Evolutionary conservation across 169 alveolate genomes (phyloP).

Genomic region (Plasmodium malariae): DNA sequence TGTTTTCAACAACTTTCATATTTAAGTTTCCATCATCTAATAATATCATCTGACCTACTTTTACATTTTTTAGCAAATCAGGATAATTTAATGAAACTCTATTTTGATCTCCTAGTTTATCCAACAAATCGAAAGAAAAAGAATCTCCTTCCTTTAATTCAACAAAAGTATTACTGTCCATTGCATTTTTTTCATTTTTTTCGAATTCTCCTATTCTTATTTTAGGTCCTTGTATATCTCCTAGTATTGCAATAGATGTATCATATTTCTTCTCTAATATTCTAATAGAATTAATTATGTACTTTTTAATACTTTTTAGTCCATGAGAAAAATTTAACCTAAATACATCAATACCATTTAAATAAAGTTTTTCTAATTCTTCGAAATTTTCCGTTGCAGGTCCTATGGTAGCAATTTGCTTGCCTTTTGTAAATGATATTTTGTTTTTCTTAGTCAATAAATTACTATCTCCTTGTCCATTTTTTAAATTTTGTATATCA

Average conservation of each 20-base stretch:
- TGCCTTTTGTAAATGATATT: conserved; percentile 75
- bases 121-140: conserved; percentile 82
- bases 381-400: conserved; percentile 83
- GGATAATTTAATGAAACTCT: conserved; percentile 84
- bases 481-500: background rate
- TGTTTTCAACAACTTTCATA: conserved; percentile 77
- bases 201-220: conserved; percentile 86
- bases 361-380: conserved; percentile 80
- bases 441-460: conserved; percentile 10
- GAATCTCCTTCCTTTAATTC: conserved; percentile 84
- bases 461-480: conserved; percentile 11
- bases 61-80: conserved; percentile 79
- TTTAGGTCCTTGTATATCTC: conserved; percentile 90
- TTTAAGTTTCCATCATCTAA: conserved; percentile 87
- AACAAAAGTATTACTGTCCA: conserved; percentile 80
- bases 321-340: conserved; percentile 89
- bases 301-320: conserved; percentile 78
- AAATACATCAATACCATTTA: conserved; percentile 87
- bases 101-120: conserved; percentile 77
- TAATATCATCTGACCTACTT: conserved; percentile 81
- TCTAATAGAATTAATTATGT: conserved; percentile 74
- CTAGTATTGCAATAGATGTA: conserved; percentile 80
- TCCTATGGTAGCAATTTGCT: conserved; percentile 89
- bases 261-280: conserved; percentile 79
- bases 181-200: conserved; percentile 81